Conservation (phyloP, 495 filamentous ascomycete genomes). For the Penicillium atrosanguineum region DNA sequence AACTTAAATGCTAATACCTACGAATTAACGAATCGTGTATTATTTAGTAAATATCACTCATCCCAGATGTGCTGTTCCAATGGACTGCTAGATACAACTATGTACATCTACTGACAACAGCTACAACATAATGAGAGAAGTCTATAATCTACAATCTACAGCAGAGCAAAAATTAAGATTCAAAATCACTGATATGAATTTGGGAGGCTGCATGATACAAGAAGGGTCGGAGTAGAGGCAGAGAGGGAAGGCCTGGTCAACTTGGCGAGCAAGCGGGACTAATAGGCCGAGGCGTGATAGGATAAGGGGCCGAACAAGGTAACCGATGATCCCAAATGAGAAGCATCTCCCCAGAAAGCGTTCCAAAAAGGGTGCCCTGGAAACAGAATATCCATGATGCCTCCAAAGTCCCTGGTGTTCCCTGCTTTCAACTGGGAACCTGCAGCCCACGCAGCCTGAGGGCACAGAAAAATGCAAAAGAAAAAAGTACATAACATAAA, state of each 20-base stretch:
- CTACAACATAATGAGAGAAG: too few relatives aligned
- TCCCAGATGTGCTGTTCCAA: too few relatives aligned
- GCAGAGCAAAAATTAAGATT: neutral
- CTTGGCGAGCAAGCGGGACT: neutral
- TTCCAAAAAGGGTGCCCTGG: neutral
- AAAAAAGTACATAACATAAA: conserved; percentile 23
- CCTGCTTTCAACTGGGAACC: neutral
- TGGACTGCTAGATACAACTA: neutral
- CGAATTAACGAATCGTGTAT: too few relatives aligned
- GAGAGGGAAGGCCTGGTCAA: neutral
- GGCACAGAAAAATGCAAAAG: neutral
- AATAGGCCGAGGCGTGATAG: neutral
- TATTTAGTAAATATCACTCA: too few relatives aligned
- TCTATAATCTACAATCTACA: neutral
- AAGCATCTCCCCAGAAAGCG: neutral
- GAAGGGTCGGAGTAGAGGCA: neutral
- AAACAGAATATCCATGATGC: neutral
- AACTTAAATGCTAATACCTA: too few relatives aligned
- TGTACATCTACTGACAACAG: too few relatives aligned
- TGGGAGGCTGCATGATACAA: conserved; percentile 10
- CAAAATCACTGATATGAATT: conserved; percentile 5
- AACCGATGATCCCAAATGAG: neutral
- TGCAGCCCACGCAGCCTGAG: conserved; percentile 1
- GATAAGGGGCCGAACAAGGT: neutral
- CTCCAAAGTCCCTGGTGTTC: neutral